Evolutionary conservation across 177 flowering plant species (phyloP), one percentile per base, ranked within the genome.

Genomic region (Vitis hybrid): DNA sequence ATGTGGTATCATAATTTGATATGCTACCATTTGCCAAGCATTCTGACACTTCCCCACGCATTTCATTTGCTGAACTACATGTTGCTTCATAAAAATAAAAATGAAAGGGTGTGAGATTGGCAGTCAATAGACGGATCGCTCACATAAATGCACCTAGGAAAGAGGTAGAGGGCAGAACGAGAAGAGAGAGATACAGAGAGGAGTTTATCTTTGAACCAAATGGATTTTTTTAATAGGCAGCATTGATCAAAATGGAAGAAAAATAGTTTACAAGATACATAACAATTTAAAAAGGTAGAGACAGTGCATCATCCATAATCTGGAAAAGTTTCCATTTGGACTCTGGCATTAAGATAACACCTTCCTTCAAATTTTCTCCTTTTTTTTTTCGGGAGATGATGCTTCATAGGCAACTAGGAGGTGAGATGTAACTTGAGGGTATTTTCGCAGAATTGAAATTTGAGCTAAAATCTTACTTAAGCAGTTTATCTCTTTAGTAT

Each of bases 21-120:
- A 69, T 34, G 61, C 55, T 61, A 34, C 71, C 73, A 77, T 72
- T 70, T 20, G 19, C 79, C 39, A 62, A 52, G 57, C 70, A 65
- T 68, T 65, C 71, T 10, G 71, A 60, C 34, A 65, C 59, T 9
- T 73, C 83, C 20, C 51, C 83, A 67, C 22, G 68, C 39, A 69
- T 29, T 76, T 77, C 86, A 74, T 70, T 74, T 12, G 55, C 72
- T 64, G 84, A 71, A 77, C 59, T 61, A 66, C 50, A 76, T 62
- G 61, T 74, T 22, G 73, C 55, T 56, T 66, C 61, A 64, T 26
- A 69, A 48, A 50, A 49, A 59, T 20, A 55, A 63, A 48, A 45
- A 58, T 16, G 13, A 45, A 26, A 22, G 52, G 2, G 20, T 10
- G 18, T 3, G 20, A 22, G 20, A 57, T 29, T 48, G 9, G 20